phyloP scores from a whole-genome alignment of 495 filamentous ascomycete genomes.

The Thozetella sp. region DNA sequence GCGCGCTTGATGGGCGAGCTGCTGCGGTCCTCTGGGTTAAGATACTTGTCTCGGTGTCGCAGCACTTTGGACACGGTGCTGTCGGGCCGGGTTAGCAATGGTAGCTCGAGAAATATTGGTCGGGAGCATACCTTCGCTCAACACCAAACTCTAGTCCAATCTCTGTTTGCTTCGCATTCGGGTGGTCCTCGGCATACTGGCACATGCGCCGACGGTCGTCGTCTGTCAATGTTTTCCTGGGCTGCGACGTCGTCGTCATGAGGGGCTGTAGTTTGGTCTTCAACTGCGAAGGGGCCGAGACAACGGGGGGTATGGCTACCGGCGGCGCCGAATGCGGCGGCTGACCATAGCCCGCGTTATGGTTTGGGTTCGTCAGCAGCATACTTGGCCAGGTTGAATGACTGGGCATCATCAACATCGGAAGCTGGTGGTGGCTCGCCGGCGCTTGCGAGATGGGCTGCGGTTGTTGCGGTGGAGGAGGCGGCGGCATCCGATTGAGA shows the following conservation, averaged over 20 bases:
- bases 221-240: slow-evolving; percentile 90
- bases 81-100: slow-evolving; percentile 21
- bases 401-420: slow-evolving; percentile 67
- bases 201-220: slow-evolving; percentile 93
- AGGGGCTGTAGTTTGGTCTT: slow-evolving; percentile 44
- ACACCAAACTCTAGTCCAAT: slow-evolving; percentile 98
- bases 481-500: slow-evolving; percentile 43
- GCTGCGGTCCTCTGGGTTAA: slow-evolving; percentile 83
- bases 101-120: slow-evolving; percentile 3
- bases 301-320: slow-evolving; percentile 56
- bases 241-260: slow-evolving; percentile 59
- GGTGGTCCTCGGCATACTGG: slow-evolving; percentile 91
- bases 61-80: slow-evolving; percentile 99
- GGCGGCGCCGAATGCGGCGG: slow-evolving; percentile 50
- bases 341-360: slow-evolving; percentile 16
- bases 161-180: slow-evolving; percentile 94
- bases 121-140: slow-evolving; percentile 82
- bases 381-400: slow-evolving; percentile 72
- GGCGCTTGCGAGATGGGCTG: slow-evolving; percentile 34
- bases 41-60: slow-evolving; percentile 95
- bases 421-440: slow-evolving; percentile 40
- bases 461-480: slow-evolving; percentile 33
- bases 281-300: slow-evolving; percentile 50
- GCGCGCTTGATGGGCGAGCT: slow-evolving; percentile 85
- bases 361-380: slow-evolving; percentile 61